Evolutionary conservation across 2,329 filamentous ascomycete species (phyloP), one percentile per base, ranked within the genome.

Genomic region (Didymella sp.): DNA sequence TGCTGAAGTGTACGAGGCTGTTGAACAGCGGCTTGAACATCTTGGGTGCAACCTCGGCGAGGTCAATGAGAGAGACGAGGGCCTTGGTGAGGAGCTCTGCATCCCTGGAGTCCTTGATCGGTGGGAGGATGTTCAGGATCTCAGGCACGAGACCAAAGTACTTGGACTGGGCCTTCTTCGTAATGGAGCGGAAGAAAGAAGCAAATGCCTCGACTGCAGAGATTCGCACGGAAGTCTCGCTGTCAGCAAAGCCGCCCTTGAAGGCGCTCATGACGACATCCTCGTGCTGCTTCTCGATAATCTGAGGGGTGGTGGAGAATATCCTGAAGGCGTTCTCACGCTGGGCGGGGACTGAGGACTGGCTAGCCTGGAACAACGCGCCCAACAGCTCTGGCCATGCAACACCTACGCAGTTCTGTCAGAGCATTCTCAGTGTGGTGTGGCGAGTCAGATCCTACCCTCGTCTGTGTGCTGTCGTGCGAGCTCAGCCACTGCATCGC

Each of bases 21-120:
- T 90, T 89, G 80, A 99, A 99, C n/a, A 96, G 83, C 19, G 85
- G 85, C 79, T 95, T 96, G 81, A 99, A 99, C 93, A 98, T 98
- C 79, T 95, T 96, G 21, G 94, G 92, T 21, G 91, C 90, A n/a
- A 89, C 85, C 77, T 98, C 95, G 35, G 95, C 95, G 52, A 99
- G 84, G 64, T 98, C 95, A 69, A 99, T 97, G 44, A 99, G 84
- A 22, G 94, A 89, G 53, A 97, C 82, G 38, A 99, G 87, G 21
- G 93, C 93, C 73, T 92, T 92, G 64, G 91, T 94, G 15, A 99
- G 86, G 63, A 96, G 89, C 13, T 97, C 94, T 12, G 92, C 95
- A 72, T 99, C 92, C 63, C 90, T 87, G 2, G 89, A 87, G 64
- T 97, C 92, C 78, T 97, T 97, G 75, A 99, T 88, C 1, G 95